These are phyloP conservation scores for Naegleria gruberi DNA, from an alignment of 208 protist genomes.

Conservation along the genomic window DNA sequence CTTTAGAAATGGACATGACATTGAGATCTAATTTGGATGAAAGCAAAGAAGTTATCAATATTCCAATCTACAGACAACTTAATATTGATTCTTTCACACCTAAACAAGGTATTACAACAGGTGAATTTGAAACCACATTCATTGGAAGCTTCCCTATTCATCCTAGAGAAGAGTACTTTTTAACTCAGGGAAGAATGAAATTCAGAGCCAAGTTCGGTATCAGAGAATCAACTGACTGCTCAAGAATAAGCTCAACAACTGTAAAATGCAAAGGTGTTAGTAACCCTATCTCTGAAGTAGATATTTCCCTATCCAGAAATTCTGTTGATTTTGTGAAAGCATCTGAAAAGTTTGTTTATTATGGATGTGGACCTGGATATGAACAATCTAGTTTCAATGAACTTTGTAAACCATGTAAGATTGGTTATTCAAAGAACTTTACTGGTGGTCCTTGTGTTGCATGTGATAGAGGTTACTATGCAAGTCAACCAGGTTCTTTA, in stretches of 20 bases:
- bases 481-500: neutral
- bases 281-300: too few relatives aligned
- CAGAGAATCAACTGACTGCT: neutral
- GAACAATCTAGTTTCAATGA: neutral
- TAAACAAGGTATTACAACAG: neutral
- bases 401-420: neutral
- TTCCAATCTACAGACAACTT: neutral
- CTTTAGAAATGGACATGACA: neutral
- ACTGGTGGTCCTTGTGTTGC: neutral
- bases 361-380: neutral
- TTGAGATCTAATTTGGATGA: neutral
- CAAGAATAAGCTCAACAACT: neutral
- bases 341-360: neutral
- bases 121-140: neutral
- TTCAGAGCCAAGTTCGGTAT: neutral
- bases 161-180: neutral
- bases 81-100: slow-evolving; percentile 5
- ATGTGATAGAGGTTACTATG: neutral
- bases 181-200: neutral
- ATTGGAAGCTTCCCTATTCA: neutral
- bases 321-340: neutral
- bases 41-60: neutral
- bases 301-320: neutral
- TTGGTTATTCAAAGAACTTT: neutral
- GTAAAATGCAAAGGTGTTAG: neutral